phyloP scores from a whole-genome alignment of 106 monocot species.

The Dendrobium chrysotoxum region DNA sequence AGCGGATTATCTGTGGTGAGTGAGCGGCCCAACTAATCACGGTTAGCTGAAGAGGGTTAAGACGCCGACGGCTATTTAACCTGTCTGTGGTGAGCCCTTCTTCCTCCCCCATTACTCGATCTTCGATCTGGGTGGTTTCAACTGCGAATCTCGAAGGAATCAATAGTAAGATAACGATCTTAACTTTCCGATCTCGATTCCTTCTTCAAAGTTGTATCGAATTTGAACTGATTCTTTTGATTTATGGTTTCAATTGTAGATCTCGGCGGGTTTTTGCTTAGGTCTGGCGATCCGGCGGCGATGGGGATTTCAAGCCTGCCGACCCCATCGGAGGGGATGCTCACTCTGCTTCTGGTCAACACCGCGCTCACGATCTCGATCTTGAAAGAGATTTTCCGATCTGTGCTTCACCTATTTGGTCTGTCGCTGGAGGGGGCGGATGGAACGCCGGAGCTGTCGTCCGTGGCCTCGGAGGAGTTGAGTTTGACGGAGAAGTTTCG shows the following conservation, averaged over 20 bases:
- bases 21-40: neutral
- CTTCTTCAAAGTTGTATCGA: neutral
- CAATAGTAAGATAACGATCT: neutral
- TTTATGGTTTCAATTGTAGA: neutral
- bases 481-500: conserved; percentile 56
- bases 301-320: conserved; percentile 91
- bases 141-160: neutral
- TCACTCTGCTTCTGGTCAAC: conserved; percentile 63
- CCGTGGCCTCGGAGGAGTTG: conserved; percentile 9
- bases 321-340: conserved; percentile 68
- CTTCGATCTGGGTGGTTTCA: neutral
- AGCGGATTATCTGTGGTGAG: neutral
- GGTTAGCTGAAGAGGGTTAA: neutral
- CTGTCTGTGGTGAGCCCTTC: neutral
- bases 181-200: neutral
- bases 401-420: conserved; percentile 41
- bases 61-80: conserved; percentile 3
- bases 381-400: conserved; percentile 48
- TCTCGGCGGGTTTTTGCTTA: neutral
- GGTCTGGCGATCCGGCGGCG: conserved; percentile 9
- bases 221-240: neutral
- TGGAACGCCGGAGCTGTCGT: neutral
- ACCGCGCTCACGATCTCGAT: conserved; percentile 62
- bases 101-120: neutral
- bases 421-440: conserved; percentile 12